phyloP scores from a whole-genome alignment of 768 basidiomycete genomes.

The Serendipita vermifera region DNA sequence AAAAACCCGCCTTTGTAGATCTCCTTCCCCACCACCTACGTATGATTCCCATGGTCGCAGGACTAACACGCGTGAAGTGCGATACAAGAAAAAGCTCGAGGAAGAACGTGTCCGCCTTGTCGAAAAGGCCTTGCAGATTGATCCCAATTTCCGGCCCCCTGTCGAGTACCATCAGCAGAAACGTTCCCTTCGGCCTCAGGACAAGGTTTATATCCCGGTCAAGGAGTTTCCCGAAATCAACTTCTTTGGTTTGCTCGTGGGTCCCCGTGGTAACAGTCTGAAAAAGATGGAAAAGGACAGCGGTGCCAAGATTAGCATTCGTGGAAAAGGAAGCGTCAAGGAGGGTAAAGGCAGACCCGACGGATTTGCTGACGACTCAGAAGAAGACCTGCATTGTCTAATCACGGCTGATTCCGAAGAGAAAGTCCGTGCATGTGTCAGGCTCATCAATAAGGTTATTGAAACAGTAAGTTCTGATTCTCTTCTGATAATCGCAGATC shows the following conservation, averaged over 20 bases:
- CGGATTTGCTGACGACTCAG: slow-evolving; percentile 89
- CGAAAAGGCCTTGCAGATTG: slow-evolving; percentile 92
- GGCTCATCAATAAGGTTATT: slow-evolving; percentile 93
- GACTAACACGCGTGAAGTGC: slow-evolving; percentile 96
- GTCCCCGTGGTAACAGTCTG: slow-evolving; percentile 95
- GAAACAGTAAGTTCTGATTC: slow-evolving; percentile 61
- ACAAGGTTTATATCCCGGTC: slow-evolving; percentile 98
- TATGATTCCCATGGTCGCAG: slow-evolving; percentile 96
- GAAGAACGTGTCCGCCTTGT: slow-evolving; percentile 87
- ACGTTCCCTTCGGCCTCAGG: slow-evolving; percentile 82
- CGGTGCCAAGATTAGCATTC: slow-evolving; percentile 96
- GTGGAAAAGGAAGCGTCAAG: slow-evolving; percentile 97
- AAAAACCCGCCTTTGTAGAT: slow-evolving; percentile 34
- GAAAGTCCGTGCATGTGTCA: slow-evolving; percentile 83
- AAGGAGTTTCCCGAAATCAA: slow-evolving; percentile 99
- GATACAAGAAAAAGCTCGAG: slow-evolving; percentile 91
- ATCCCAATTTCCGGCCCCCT: slow-evolving; percentile 95
- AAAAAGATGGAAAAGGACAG: slow-evolving; percentile 99
- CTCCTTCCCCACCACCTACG: slow-evolving; percentile 91
- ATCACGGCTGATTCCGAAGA: slow-evolving; percentile 87
- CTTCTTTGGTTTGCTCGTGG: slow-evolving; percentile 95
- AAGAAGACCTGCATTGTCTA: slow-evolving; percentile 97
- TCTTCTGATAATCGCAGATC: not conserved
- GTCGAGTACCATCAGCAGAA: slow-evolving; percentile 94
- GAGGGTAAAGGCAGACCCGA: slow-evolving; percentile 96